phyloP scores from a whole-genome alignment of 768 basidiomycete species.

The Clathrus columnatus region DNA sequence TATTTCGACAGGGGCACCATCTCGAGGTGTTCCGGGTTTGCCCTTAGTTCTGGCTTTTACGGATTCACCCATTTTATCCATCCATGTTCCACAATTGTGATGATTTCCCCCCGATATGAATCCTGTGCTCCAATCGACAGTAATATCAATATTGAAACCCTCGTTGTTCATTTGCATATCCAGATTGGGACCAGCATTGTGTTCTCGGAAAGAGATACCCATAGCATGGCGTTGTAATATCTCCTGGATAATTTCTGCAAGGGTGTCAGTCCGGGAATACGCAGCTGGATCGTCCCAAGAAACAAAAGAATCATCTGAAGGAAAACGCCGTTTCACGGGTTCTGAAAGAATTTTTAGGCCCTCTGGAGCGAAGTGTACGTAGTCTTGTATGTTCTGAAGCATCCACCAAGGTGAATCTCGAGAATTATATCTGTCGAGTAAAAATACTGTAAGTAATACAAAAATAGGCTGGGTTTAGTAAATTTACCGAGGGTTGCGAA shows the following conservation, averaged over 20 bases:
- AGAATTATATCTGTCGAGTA: constrained; percentile 68
- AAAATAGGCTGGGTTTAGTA: not conserved
- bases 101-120: constrained; percentile 80
- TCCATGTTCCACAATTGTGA: constrained; percentile 90
- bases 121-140: constrained; percentile 95
- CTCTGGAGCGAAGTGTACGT: constrained; percentile 73
- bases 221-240: constrained; percentile 88
- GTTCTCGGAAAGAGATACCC: constrained; percentile 90
- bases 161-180: constrained; percentile 93
- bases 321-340: constrained; percentile 86
- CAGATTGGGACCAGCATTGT: constrained; percentile 94
- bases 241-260: constrained; percentile 96
- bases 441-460: not conserved
- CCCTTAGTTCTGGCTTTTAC: constrained; percentile 89
- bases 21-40: constrained; percentile 89
- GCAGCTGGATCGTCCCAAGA: constrained; percentile 81
- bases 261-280: constrained; percentile 68
- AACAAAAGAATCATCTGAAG: constrained; percentile 89
- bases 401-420: constrained; percentile 99
- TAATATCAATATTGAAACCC: constrained; percentile 89
- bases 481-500: constrained; percentile 67
- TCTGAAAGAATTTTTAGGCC: constrained; percentile 76
- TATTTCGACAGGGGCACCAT: constrained; percentile 94
- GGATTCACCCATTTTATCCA: constrained; percentile 98
- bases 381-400: constrained; percentile 97